Base-by-base conservation (phyloP, 495 filamentous ascomycete species). In the Cetradonia linearis region DNA sequence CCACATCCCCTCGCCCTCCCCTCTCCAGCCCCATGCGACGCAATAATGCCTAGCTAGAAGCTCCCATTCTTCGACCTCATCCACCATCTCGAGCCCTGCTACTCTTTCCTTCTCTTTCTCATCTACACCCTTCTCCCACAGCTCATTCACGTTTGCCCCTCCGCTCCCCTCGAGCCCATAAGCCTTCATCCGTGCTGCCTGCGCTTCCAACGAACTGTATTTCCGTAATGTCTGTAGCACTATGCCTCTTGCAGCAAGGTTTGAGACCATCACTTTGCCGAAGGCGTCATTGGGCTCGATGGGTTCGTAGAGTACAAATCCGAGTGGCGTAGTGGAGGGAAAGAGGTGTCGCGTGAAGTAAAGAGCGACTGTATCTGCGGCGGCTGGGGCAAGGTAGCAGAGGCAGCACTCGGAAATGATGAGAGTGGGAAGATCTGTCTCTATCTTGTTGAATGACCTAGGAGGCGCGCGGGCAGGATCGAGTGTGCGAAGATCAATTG, bases 11-110 rank as follows among this genome's bases (percentile, higher is more conserved):
- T 66, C 67, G 18, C 38, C 67, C 52, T 64, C 67, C 78, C 55
- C 81, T 76, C 85, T 76, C 85, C 86, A 89, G 0, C 82, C 91
- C 92, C 92, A 96, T 11, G 79, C 85, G 58, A 97, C 78, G 63
- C 91, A 86, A 71, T 98, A 98, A 76, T 98, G 93, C 61, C 79
- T 79, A 5, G 89, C 89, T 66, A 98, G 70, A 69, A 98, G 69
- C 66, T 82, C 75, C 91, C 92, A 96, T 74, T 98, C 93, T 73
- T 98, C 93, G 58, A 95, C 81, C 72, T 98, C 93, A 76, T 98
- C 93, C 63, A 97, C 68, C 76, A 91, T 87, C 71, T 97, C 93
- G 57, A 96, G 70, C 28, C 71, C 68, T 52, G 86, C 83, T 5
- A 97, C 83, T 63, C 93, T 75, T 65, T 86, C 86, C 68, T 87